A percentile compares a stretch with the other conserved stretches of the same genome.
Evolutionary conservation across 2,329 filamentous ascomycete genomes (phyloP).

Genomic region (Neonectria faginata): DNA sequence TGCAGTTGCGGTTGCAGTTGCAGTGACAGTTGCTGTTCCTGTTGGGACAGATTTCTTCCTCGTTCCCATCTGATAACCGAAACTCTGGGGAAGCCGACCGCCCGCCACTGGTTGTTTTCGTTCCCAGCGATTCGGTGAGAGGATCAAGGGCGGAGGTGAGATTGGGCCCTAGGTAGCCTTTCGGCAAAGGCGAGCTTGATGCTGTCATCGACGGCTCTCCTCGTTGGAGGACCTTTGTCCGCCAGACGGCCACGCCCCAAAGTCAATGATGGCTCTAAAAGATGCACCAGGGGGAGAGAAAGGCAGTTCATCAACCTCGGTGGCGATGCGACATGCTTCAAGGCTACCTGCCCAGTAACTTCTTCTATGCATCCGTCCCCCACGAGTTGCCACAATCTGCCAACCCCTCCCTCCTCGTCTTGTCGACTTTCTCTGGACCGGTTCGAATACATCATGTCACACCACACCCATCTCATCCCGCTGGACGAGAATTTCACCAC

Average conservation of each 20-base stretch:
- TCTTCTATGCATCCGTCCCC: constrained; percentile 5
- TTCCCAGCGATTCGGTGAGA: constrained; percentile 3
- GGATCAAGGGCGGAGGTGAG: not conserved
- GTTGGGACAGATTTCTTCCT: constrained; percentile 1
- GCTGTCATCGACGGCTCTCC: constrained; percentile 10
- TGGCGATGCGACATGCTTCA: constrained; percentile 20
- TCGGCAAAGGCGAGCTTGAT: constrained; percentile 4
- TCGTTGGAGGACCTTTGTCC: constrained; percentile 4
- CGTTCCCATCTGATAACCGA: constrained; percentile 18
- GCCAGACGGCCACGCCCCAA: constrained; percentile 12
- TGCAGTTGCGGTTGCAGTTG: no score
- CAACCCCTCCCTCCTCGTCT: not conserved
- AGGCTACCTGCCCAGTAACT: not conserved
- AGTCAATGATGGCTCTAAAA: constrained; percentile 11
- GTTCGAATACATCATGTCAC: not conserved
- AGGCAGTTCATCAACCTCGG: constrained; percentile 6
- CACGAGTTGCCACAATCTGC: not conserved
- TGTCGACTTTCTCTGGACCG: not conserved
- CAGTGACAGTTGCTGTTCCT: not conserved
- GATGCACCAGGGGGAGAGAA: constrained; percentile 9
- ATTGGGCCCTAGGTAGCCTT: not conserved
- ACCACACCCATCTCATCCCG: not conserved
- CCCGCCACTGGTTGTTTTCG: no score
- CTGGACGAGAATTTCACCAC: not conserved
- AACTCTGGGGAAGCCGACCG: constrained; percentile 13